Conservation (phyloP, 306 rosid species). For the Cicer pinnatifidum region DNA sequence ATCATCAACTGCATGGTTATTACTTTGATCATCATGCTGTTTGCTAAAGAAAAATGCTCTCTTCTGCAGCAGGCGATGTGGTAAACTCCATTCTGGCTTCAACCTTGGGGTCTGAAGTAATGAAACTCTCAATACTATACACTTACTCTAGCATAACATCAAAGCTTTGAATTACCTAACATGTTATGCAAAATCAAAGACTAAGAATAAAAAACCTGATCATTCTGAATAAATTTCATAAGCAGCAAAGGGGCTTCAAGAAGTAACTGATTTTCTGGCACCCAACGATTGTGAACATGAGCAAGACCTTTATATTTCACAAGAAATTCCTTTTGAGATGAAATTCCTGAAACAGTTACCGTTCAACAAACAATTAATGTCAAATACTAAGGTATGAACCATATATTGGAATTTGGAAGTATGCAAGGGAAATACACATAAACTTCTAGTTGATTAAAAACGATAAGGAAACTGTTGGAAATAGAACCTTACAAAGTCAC, state of each 20-base stretch:
- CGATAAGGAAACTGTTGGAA: too few relatives aligned
- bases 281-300: slow-evolving; percentile 68
- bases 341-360: slow-evolving; percentile 48
- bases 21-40: slow-evolving; percentile 36
- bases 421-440: not conserved
- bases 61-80: slow-evolving; percentile 66
- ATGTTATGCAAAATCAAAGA: slow-evolving; percentile 20
- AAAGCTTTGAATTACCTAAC: slow-evolving; percentile 30
- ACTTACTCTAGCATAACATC: slow-evolving; percentile 27
- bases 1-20: slow-evolving; percentile 44
- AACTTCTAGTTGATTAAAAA: not conserved
- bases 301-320: slow-evolving; percentile 75
- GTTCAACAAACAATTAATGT: slow-evolving; percentile 16
- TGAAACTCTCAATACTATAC: slow-evolving; percentile 21
- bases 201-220: slow-evolving; percentile 55
- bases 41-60: slow-evolving; percentile 48
- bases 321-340: slow-evolving; percentile 54
- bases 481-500: too few relatives aligned
- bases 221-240: slow-evolving; percentile 50
- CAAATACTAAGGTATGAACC: slow-evolving; percentile 21
- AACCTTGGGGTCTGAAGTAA: slow-evolving; percentile 50
- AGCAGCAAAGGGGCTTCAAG: slow-evolving; percentile 62
- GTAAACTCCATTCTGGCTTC: slow-evolving; percentile 67
- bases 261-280: slow-evolving; percentile 58
- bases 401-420: not conserved